Base-by-base conservation (phyloP, 176 grass and related monocot species). In the Carex myosuroides region DNA sequence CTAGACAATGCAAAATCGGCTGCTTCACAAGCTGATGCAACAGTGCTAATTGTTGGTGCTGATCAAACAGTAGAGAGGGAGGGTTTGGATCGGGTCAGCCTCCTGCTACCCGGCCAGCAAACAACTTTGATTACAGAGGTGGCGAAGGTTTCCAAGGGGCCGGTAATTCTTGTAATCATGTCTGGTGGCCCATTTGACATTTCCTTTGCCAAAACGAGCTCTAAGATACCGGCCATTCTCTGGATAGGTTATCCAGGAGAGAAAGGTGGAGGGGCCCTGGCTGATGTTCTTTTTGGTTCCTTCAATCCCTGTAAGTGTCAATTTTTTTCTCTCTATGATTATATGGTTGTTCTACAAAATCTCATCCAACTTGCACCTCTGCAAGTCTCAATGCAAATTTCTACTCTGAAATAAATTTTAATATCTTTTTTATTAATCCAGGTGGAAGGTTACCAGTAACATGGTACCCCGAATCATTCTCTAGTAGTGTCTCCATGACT, bases 231-330 rank as follows among this genome's bases (percentile, higher is more conserved):
- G 1, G 82, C 91, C 17, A 98, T 98, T 78, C 85, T 98, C 9
- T 98, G 96, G 96, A 91, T 90, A 3, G 96, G 96, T 1, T 95
- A 95, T 84, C 96, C 95, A 13, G 96, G 96, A 26, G 91, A 95
- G 87, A 90, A 91, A 56, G 96, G 96, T 4, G 96, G 96, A 42
- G 91, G 83, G 3, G 93, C 96, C 53, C 66, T 98, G 5, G 91
- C 96, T 3, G 96, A 98, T 80, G 83, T 98, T 32, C 81, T 98
- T 74, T 98, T 91, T 64, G 96, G 96, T 17, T 54, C 85, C n/a
- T 29, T 90, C 86, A 95, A 95, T 64, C 96, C 96, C 76, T 81
- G 96, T 95, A 88, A 85, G 86, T 37, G 9, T 0, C 32, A 81
- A 24, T 26, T 20, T 58, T 39, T 75, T 17, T 14, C 26, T 44